phyloP scores from a whole-genome alignment of 2,329 filamentous ascomycete genomes.

The Aureobasidium sp. region DNA sequence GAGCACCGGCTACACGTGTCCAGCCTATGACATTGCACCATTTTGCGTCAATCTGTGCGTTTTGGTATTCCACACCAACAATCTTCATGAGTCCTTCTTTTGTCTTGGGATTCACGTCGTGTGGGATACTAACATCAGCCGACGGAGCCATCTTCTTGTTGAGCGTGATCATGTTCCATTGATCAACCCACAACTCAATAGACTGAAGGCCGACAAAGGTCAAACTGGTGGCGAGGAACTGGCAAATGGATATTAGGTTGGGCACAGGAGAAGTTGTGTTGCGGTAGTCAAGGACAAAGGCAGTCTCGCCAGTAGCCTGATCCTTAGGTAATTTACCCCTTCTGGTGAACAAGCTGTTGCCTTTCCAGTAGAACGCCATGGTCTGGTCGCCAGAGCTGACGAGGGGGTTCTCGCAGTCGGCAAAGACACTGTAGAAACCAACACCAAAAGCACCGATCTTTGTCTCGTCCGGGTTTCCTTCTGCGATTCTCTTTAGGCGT shows the following conservation, averaged over 20 bases:
- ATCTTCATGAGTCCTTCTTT: constrained; percentile 87
- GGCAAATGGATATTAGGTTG: constrained; percentile 74
- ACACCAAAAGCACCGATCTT: constrained; percentile 99
- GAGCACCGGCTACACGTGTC: constrained; percentile 46
- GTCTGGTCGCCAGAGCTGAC: constrained; percentile 86
- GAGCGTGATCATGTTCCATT: constrained; percentile 71
- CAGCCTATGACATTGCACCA: constrained; percentile 86
- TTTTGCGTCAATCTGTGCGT: constrained; percentile 82
- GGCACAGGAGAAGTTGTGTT: constrained; percentile 83
- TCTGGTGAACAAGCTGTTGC: constrained; percentile 91
- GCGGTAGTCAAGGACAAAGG: constrained; percentile 91
- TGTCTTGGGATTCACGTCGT: constrained; percentile 73
- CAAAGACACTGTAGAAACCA: constrained; percentile 97
- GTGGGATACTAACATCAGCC: constrained; percentile 63
- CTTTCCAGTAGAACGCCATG: constrained; percentile 99
- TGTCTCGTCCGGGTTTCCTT: constrained; percentile 96
- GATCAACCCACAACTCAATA: constrained; percentile 86
- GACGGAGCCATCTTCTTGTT: constrained; percentile 81
- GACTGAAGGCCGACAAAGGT: constrained; percentile 87
- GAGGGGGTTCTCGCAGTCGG: constrained; percentile 96
- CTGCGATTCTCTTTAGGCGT: constrained; percentile 91
- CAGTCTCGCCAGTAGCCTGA: constrained; percentile 59
- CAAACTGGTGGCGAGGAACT: constrained; percentile 89
- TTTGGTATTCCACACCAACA: constrained; percentile 70
- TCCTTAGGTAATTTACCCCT: constrained; percentile 66